These are phyloP conservation scores for Chlorokybus atmophyticus DNA, from an alignment of 139 green algal species.

Conservation along the genomic window DNA sequence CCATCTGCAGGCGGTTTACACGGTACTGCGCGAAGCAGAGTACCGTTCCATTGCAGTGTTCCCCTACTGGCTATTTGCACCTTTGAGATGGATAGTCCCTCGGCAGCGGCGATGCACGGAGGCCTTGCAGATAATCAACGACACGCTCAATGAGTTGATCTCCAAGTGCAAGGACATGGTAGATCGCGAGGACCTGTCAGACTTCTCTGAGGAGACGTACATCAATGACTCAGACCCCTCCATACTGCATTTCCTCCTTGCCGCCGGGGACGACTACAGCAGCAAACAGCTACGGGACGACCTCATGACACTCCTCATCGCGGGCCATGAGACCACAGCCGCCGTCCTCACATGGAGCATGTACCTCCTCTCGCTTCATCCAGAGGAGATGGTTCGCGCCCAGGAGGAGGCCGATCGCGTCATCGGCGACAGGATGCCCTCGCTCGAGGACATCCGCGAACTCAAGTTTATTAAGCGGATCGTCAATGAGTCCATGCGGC, in stretches of 20 bases:
- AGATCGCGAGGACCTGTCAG: constrained; percentile 70
- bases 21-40: constrained; percentile 76
- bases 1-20: constrained; percentile 97
- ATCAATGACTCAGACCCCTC: constrained; percentile 70
- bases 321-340: constrained; percentile 90
- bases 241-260: constrained; percentile 93
- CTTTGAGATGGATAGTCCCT: constrained; percentile 47
- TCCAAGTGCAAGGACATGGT: constrained; percentile 31
- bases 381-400: constrained; percentile 41
- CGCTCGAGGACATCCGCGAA: constrained; percentile 25
- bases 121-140: constrained; percentile 60
- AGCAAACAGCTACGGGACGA: constrained; percentile 93
- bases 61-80: constrained; percentile 74
- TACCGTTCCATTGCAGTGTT: constrained; percentile 68
- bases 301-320: constrained; percentile 96
- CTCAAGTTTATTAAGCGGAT: constrained; percentile 27
- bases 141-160: constrained; percentile 71
- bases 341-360: constrained; percentile 91
- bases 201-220: constrained; percentile 91
- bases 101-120: constrained; percentile 43
- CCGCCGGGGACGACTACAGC: constrained; percentile 53
- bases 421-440: constrained; percentile 45
- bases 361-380: constrained; percentile 50
- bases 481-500: constrained; percentile 76
- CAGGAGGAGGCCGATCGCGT: constrained; percentile 56